These are phyloP conservation scores for Tricholoma saponaceum DNA, from an alignment of 768 basidiomycete species.

Conservation along the genomic window DNA sequence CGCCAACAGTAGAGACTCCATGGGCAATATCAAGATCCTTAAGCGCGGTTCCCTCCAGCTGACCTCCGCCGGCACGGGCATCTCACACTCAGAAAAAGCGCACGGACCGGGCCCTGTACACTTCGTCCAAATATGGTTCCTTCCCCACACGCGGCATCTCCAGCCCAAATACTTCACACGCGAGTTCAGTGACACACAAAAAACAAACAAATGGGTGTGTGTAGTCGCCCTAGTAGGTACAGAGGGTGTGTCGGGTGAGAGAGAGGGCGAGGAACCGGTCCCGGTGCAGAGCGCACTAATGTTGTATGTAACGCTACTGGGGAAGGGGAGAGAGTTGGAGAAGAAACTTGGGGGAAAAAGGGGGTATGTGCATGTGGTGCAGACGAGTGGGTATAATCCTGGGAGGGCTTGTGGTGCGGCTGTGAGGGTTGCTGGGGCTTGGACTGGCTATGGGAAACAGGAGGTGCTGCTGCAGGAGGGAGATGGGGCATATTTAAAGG, in stretches of 20 bases:
- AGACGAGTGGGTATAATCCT: too few species aligned
- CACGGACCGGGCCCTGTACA: conserved; percentile 40
- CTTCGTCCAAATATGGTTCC: conserved; percentile 52
- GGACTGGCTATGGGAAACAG: too few species aligned
- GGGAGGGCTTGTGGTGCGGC: too few species aligned
- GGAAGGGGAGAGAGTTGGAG: too few species aligned
- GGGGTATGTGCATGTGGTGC: too few species aligned
- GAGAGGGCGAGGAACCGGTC: conserved; percentile 5
- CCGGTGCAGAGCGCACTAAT: conserved; percentile 45
- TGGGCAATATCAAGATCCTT: conserved; percentile 88
- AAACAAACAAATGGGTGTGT: conserved; percentile 64
- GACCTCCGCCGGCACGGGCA: conserved; percentile 89
- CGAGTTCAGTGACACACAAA: conserved; percentile 79
- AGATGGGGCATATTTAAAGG: too few species aligned
- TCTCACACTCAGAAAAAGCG: conserved; percentile 67
- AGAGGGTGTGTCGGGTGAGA: too few species aligned
- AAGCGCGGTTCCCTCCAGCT: conserved; percentile 88
- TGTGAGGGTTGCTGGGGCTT: too few species aligned
- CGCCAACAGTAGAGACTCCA: conserved; percentile 80
- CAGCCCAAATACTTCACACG: conserved; percentile 72
- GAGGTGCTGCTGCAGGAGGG: too few species aligned
- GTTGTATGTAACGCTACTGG: conserved; percentile 30
- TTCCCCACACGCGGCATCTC: conserved; percentile 42
- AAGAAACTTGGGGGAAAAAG: too few species aligned
- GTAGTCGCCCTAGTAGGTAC: conserved; percentile 73